phyloP scores from a whole-genome alignment of 2,329 filamentous ascomycete genomes.

The Diaporthe australafricana region DNA sequence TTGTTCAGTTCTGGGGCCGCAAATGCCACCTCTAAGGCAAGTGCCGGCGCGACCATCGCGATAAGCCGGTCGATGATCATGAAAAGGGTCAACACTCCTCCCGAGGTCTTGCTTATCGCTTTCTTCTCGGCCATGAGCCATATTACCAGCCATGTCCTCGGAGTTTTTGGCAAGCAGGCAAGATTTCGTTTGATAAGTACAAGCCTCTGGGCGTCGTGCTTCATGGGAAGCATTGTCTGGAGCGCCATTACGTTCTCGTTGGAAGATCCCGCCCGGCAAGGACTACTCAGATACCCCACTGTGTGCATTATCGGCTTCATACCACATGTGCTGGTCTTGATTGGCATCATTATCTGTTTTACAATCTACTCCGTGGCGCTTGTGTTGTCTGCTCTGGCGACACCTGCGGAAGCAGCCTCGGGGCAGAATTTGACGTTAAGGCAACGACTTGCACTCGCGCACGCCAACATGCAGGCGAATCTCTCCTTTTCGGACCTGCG shows the following conservation, averaged over 20 bases:
- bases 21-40: conserved; percentile 56
- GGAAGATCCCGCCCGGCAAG: conserved; percentile 70
- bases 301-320: conserved; percentile 96
- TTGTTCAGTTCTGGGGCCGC: conserved; percentile 62
- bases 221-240: conserved; percentile 87
- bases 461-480: conserved; percentile 92
- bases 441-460: conserved; percentile 77
- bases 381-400: conserved; percentile 77
- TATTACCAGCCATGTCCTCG: conserved; percentile 84
- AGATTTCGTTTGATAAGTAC: conserved; percentile 87
- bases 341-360: conserved; percentile 81
- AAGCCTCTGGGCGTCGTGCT: conserved; percentile 88
- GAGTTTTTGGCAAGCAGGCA: conserved; percentile 82
- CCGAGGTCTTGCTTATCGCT: conserved; percentile 87
- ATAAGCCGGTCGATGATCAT: conserved; percentile 76
- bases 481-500: conserved; percentile 84
- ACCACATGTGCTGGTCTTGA: conserved; percentile 87
- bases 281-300: conserved; percentile 88
- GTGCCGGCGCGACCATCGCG: conserved; percentile 54
- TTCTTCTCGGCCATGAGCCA: conserved; percentile 92
- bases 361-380: conserved; percentile 84
- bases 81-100: conserved; percentile 85
- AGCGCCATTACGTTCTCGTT: conserved; percentile 74
- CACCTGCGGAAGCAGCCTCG: conserved; percentile 60
- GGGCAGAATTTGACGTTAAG: conserved; percentile 54